Evolutionary conservation across 2,329 filamentous ascomycete genomes (phyloP), one percentile per base, ranked within the genome.

Genomic region (Scedosporium dehoogii): DNA sequence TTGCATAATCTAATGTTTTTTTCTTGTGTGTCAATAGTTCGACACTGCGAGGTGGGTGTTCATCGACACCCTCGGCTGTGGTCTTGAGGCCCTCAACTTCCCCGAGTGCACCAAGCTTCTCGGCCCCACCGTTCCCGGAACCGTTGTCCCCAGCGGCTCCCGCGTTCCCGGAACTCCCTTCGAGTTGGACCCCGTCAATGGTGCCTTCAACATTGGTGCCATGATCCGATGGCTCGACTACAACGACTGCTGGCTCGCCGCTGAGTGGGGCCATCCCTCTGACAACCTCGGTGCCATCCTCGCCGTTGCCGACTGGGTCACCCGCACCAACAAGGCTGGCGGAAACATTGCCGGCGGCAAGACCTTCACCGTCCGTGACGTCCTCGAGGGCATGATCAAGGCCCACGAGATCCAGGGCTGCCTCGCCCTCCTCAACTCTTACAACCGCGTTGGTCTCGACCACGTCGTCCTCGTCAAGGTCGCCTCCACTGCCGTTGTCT

Each of bases 211-310:
- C 83, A 97, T 99, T 70, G 94, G 94, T 70, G 90, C 94, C 71
- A 96, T 96, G 88, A 96, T 99, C 79, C 85, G 94, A 73, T 99
- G 94, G 94, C 85, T 99, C 71, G 94, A 99, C 81, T 99, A 97
- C 85, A 99, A 99, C 76, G 94, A 99, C 84, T 97, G 94, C 85
- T 99, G 93, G 94, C 83, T 97, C 67, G 94, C 93, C 55, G 94
- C 94, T 63, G 94, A 99, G 80, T 99, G 94, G 94, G 94, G 94
- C 64, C 94, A 99, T 77, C 94, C 94, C 65, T 97, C 92, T 4
- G 94, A 99, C 81, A 99, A 99, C 82, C 78, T 99, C 69, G 94
- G 94, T 66, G 94, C 93, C 71, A 99, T 99, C 73, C 85, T 99
- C 66, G 91, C 93, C 57, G 92, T 97, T 60, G 91, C 94, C 64